These are phyloP conservation scores for Hypoxylon sp. DNA, from an alignment of 2,329 filamentous ascomycete genomes.

Conservation along the genomic window DNA sequence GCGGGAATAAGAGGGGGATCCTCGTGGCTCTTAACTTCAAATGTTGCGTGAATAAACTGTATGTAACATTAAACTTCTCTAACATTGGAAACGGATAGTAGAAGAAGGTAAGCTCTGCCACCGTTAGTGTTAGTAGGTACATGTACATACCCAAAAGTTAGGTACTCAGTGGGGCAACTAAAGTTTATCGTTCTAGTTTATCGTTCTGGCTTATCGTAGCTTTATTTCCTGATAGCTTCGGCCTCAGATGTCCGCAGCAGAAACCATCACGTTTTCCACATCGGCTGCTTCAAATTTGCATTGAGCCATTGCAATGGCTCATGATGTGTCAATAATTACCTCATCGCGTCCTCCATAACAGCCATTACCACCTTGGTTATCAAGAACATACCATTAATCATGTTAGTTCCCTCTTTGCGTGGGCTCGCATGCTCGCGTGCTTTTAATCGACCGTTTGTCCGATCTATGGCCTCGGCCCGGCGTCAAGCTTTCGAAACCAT, in stretches of 20 bases:
- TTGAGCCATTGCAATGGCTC: conserved; percentile 52
- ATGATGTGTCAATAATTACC: conserved; percentile 42
- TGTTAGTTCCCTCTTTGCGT: conserved; percentile 48
- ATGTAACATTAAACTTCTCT: background rate
- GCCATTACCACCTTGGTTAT: conserved; percentile 2
- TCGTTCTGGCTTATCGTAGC: background rate
- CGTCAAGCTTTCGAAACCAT: conserved; percentile 61
- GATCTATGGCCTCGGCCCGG: conserved; percentile 47
- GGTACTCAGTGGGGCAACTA: conserved; percentile 13
- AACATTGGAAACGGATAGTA: background rate
- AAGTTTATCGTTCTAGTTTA: conserved; percentile 5
- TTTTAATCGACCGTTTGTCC: conserved; percentile 36
- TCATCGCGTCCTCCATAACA: conserved; percentile 35
- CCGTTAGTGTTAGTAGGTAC: background rate
- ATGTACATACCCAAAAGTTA: background rate
- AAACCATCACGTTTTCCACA: conserved; percentile 52
- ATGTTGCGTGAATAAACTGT: conserved; percentile 8
- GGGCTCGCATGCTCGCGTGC: conserved; percentile 47
- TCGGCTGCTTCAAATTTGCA: conserved; percentile 39
- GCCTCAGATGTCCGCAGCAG: conserved; percentile 53
- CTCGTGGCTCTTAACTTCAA: too few relatives aligned
- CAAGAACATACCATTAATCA: conserved; percentile 34
- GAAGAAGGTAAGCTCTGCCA: background rate
- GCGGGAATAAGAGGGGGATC: background rate
- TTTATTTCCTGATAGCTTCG: conserved; percentile 30